Base-by-base conservation (phyloP, 1,284 basidiomycete species). In the Lignosus rhinocerotis region DNA sequence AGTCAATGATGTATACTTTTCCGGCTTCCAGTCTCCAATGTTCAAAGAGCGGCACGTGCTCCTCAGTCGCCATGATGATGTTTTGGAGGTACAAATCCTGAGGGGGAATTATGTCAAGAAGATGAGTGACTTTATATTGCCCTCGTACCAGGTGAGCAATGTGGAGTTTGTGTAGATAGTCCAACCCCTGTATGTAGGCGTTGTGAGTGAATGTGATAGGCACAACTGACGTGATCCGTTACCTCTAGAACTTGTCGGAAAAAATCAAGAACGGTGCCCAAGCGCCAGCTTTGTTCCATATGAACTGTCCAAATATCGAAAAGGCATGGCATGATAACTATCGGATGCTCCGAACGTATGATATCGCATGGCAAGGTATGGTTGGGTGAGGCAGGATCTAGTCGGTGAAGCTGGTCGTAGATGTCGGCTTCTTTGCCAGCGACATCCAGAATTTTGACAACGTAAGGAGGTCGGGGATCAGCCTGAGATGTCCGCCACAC, bases 1-100 rank as follows among this genome's bases (percentile, higher is more conserved):
- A 51, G 25, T 51, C 50, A 30, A 51, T 42, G 38, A 51, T 51
- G 39, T 51, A 51, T 14, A 51, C 50, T 31, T 51, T 51, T 19
- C 38, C 21, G 16, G 9, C 21, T n/a, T 42, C 38, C 3, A 51
- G 2, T 3, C 42, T 14, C 17, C n/a, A 19, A 16, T 45, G 19
- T 11, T 39, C 14, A 14, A 39, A 39, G 21, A 11, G 6, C 11
- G 43, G 8, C 10, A 45, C 21, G 5, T 45, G 8, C 19, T 25
- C 3, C 5, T 45, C 43, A 12, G 21, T 45, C 8, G 43, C 43
- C 11, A 45, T 30, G 21, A 45, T 14, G n/a, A 45, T 6, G 6
- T 45, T n/a, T 12, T 25, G 11, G 11, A 12, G 11, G 17, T 45
- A 45, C 21, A 45, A 5, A 16, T 45, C 43, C 43, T 45, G 5